A percentile compares a stretch with the other conserved stretches of the same genome.
Evolutionary conservation across 2,329 filamentous ascomycete species (phyloP).

Genomic region (Raffaelea deltoideospora): DNA sequence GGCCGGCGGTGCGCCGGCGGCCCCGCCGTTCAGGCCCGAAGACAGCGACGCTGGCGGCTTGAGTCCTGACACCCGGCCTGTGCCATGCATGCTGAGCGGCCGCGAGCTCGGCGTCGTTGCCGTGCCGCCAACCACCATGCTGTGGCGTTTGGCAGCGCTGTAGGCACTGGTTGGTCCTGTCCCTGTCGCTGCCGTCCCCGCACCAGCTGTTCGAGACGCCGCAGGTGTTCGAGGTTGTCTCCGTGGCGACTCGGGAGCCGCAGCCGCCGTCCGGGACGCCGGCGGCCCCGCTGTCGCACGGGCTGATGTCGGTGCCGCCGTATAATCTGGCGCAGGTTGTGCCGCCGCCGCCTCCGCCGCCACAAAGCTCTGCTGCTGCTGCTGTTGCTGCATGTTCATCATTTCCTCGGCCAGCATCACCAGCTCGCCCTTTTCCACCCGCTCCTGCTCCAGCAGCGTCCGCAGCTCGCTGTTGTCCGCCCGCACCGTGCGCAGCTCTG

Average conservation of each 20-base stretch:
- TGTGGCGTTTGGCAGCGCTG: constrained; percentile 7
- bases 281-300: too few species aligned
- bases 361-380: constrained; percentile 36
- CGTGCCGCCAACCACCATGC: constrained; percentile 10
- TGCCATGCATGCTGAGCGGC: constrained; percentile 9
- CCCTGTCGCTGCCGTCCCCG: not conserved
- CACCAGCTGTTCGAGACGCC: not conserved
- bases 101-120: constrained; percentile 11
- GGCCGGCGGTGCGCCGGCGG: constrained; percentile 19
- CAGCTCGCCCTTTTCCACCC: constrained; percentile 71
- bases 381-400: constrained; percentile 52
- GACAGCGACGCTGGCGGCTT: constrained; percentile 35
- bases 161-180: not conserved
- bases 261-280: too few species aligned
- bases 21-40: constrained; percentile 9
- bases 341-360: constrained; percentile 9
- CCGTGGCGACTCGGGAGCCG: too few species aligned
- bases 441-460: constrained; percentile 53
- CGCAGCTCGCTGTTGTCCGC: constrained; percentile 53
- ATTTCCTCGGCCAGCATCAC: constrained; percentile 73
- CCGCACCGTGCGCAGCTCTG: constrained; percentile 55
- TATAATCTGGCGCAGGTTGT: too few species aligned
- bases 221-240: too few species aligned
- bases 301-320: too few species aligned
- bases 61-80: constrained; percentile 31